These are phyloP conservation scores for Craspedostauros australis DNA, from an alignment of 108 stramenopile species.

Conservation along the genomic window DNA sequence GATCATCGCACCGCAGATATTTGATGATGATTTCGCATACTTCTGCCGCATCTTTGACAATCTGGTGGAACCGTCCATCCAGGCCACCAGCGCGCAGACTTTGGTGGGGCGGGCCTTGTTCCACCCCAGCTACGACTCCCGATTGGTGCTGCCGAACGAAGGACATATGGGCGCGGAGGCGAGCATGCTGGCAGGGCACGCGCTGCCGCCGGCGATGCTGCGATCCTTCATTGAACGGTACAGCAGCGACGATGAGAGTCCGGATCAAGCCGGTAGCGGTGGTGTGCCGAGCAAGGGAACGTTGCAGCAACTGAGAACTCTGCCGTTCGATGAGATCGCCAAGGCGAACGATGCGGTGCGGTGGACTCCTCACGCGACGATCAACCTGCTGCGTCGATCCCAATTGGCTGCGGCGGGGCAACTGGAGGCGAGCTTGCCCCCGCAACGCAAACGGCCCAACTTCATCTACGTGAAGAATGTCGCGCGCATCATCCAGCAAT, in stretches of 20 bases:
- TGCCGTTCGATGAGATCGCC: constrained; percentile 12
- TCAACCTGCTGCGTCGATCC: constrained; percentile 42
- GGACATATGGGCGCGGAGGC: no score
- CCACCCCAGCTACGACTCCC: constrained; percentile 38
- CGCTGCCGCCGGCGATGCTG: constrained; percentile 46
- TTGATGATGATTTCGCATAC: constrained; percentile 35
- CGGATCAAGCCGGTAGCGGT: no score
- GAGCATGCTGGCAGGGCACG: constrained; percentile 47
- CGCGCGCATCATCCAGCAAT: no score
- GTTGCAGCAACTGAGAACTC: constrained; percentile 5
- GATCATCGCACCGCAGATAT: constrained; percentile 27
- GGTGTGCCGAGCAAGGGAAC: not conserved
- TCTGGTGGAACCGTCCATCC: constrained; percentile 32
- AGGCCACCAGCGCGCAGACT: constrained; percentile 22
- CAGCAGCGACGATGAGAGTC: not conserved
- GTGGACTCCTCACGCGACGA: constrained; percentile 49
- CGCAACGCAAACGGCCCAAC: no score
- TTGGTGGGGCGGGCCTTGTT: constrained; percentile 52
- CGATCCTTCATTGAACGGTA: constrained; percentile 25
- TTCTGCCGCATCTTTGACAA: constrained; percentile 37
- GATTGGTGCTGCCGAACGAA: constrained; percentile 24
- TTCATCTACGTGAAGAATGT: no score
- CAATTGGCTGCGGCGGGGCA: no score
- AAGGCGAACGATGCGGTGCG: constrained; percentile 45
- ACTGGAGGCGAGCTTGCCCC: no score